Evolutionary conservation across 805 yeast species (phyloP).

Genomic region (Saccharomycopsis sp.): DNA sequence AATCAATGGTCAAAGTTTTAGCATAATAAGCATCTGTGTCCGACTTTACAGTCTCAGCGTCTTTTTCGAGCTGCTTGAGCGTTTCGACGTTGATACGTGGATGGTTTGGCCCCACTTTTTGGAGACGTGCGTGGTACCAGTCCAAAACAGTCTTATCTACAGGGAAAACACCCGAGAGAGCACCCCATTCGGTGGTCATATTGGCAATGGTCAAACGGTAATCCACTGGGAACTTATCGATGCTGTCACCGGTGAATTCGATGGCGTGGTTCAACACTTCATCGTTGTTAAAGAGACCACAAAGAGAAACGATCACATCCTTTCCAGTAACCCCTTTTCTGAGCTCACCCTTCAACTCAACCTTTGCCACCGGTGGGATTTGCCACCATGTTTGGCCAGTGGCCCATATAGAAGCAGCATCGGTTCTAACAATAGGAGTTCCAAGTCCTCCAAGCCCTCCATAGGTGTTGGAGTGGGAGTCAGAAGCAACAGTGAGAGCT

Average conservation of each 20-base stretch:
- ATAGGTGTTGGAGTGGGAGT: conserved; percentile 95
- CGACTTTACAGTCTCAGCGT: conserved; percentile 37
- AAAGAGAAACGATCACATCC: conserved; percentile 92
- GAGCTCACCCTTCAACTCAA: conserved; percentile 73
- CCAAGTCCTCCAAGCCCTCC: conserved; percentile 97
- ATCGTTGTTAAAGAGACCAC: conserved; percentile 89
- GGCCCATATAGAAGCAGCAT: conserved; percentile 99
- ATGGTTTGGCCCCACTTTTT: conserved; percentile 44
- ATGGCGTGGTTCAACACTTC: conserved; percentile 92
- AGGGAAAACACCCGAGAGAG: conserved; percentile 95
- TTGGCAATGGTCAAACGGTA: conserved; percentile 90
- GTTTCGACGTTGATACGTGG: conserved; percentile 70
- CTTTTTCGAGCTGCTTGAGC: conserved; percentile 44
- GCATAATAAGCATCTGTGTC: conserved; percentile 84
- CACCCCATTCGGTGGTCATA: conserved; percentile 99
- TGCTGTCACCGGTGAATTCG: conserved; percentile 83
- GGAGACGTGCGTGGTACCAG: conserved; percentile 65
- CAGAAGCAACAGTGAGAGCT: conserved; percentile 91
- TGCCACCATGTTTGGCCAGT: conserved; percentile 99
- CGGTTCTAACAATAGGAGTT: conserved; percentile 96
- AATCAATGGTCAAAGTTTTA: conserved; percentile 76
- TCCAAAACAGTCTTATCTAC: conserved; percentile 71
- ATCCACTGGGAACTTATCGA: conserved; percentile 64
- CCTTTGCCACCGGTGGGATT: conserved; percentile 96
- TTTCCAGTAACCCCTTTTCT: conserved; percentile 91